Conservation (phyloP, 345 rosid species). For the Arabis hirsuta region DNA sequence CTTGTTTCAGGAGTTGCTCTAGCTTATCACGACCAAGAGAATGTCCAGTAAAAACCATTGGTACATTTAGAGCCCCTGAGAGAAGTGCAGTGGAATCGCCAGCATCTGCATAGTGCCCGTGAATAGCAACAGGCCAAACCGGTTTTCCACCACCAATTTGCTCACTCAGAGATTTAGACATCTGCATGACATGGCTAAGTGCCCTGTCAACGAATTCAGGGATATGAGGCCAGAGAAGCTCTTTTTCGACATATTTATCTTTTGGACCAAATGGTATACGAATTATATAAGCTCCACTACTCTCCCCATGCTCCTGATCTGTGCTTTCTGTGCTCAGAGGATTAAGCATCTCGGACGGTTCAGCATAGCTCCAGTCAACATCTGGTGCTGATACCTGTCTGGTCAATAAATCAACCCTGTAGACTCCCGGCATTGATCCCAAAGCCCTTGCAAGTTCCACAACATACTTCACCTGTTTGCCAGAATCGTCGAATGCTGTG, state of each 20-base stretch:
- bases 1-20: conserved; percentile 72
- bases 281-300: conserved; percentile 72
- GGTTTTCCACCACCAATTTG: conserved; percentile 62
- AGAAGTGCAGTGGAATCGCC: conserved; percentile 73
- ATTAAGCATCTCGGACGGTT: conserved; percentile 71
- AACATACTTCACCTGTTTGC: conserved; percentile 68
- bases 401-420: conserved; percentile 73
- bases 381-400: conserved; percentile 72
- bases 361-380: conserved; percentile 70
- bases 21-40: conserved; percentile 80
- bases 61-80: conserved; percentile 75
- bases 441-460: conserved; percentile 84
- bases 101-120: conserved; percentile 81
- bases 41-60: conserved; percentile 81
- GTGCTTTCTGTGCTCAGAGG: conserved; percentile 42
- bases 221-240: conserved; percentile 72
- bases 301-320: conserved; percentile 63
- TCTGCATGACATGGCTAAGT: conserved; percentile 64
- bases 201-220: conserved; percentile 79
- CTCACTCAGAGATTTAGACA: conserved; percentile 75
- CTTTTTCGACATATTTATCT: conserved; percentile 64
- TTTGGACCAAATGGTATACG: conserved; percentile 78
- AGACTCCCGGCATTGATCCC: conserved; percentile 77
- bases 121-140: conserved; percentile 76
- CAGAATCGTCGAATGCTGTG: background rate